phyloP scores from a whole-genome alignment of 2,329 filamentous ascomycete genomes.

The Hypoxylon sp. region DNA sequence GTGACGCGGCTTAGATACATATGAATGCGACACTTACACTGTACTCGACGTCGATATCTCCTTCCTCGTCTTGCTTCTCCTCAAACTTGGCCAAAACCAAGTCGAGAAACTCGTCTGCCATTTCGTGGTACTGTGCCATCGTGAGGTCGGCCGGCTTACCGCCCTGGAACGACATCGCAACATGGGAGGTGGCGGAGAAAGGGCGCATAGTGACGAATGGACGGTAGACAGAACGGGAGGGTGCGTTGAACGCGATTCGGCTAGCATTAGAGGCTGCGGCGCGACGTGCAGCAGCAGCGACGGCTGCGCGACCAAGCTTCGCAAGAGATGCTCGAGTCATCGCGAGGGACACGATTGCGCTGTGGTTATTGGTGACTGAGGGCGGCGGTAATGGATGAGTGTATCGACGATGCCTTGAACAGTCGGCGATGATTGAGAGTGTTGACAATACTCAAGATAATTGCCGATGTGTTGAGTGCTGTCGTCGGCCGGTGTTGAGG shows the following conservation, averaged over 20 bases:
- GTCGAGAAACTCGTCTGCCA: constrained; percentile 82
- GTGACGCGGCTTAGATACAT: neutral
- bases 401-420: neutral
- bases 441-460: neutral
- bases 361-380: constrained; percentile 1
- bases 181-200: constrained; percentile 58
- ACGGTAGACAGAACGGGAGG: constrained; percentile 10
- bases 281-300: constrained; percentile 47
- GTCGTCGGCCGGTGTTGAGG: too few relatives aligned
- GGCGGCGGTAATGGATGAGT: neutral
- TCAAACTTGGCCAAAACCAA: constrained; percentile 74
- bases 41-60: constrained; percentile 90
- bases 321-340: constrained; percentile 56
- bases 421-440: neutral
- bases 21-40: constrained; percentile 71
- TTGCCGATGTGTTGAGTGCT: too few relatives aligned
- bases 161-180: constrained; percentile 46
- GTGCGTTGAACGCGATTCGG: constrained; percentile 42
- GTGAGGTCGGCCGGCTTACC: constrained; percentile 73
- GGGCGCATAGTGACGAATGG: constrained; percentile 21
- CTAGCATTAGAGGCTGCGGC: constrained; percentile 44
- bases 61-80: constrained; percentile 77
- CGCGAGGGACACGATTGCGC: neutral
- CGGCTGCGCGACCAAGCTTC: constrained; percentile 58
- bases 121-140: constrained; percentile 80